Conservation (phyloP, 495 filamentous ascomycete genomes). For the Xylaria curta region DNA sequence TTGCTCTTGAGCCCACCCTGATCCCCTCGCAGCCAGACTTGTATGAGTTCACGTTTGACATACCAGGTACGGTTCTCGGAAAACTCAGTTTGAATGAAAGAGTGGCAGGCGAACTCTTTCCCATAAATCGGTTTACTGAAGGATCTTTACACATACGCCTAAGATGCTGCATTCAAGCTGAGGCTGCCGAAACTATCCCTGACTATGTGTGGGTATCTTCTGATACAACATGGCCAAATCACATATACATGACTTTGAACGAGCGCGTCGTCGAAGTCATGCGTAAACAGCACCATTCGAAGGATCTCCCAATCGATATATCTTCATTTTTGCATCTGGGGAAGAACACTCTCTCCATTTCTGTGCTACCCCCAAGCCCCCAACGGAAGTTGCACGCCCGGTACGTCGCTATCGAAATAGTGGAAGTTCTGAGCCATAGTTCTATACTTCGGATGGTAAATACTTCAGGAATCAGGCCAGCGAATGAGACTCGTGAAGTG, state of each 20-base stretch:
- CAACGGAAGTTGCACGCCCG: slow-evolving; percentile 40
- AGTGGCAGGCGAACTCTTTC: slow-evolving; percentile 28
- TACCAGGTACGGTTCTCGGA: slow-evolving; percentile 41
- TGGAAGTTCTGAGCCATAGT: slow-evolving; percentile 61
- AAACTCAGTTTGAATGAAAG: slow-evolving; percentile 31
- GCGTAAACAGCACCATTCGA: slow-evolving; percentile 70
- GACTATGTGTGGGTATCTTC: slow-evolving; percentile 64
- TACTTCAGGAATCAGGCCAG: slow-evolving; percentile 42
- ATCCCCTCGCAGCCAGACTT: slow-evolving; percentile 40
- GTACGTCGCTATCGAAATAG: slow-evolving; percentile 66
- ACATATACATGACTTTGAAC: slow-evolving; percentile 76
- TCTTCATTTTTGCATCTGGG: slow-evolving; percentile 61
- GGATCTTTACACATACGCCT: slow-evolving; percentile 50
- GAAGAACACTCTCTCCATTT: slow-evolving; percentile 64
- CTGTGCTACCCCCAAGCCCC: slow-evolving; percentile 49
- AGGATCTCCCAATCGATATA: slow-evolving; percentile 77
- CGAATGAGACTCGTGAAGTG: slow-evolving; percentile 45
- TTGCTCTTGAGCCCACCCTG: slow-evolving; percentile 48
- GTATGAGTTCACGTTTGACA: slow-evolving; percentile 43
- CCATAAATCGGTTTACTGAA: slow-evolving; percentile 42
- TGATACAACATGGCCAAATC: slow-evolving; percentile 74
- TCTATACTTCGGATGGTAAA: slow-evolving; percentile 52
- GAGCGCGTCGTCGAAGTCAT: slow-evolving; percentile 60
- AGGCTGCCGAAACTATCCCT: slow-evolving; percentile 22
- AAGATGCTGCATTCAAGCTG: slow-evolving; percentile 39